Conservation (phyloP, 768 basidiomycete species). For the Pleurotus eryngii region DNA sequence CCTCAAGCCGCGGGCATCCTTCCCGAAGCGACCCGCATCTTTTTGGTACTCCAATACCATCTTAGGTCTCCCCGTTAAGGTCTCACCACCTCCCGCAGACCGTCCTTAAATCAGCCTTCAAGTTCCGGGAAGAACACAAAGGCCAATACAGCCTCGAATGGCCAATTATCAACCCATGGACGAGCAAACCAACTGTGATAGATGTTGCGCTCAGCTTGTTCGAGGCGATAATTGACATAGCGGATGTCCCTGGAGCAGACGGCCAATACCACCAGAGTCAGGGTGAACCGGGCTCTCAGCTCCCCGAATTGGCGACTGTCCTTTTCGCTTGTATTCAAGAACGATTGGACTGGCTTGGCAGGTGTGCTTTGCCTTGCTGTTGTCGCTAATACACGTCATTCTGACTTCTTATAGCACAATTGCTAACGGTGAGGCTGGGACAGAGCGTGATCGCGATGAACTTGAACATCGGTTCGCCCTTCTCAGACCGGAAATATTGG, state of each 20-base stretch:
- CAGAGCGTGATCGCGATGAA: conserved; percentile 53
- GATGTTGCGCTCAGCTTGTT: conserved; percentile 74
- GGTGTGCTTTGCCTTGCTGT: conserved; percentile 28
- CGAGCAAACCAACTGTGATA: conserved; percentile 64
- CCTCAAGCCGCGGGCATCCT: conserved; percentile 41
- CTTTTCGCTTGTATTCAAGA: conserved; percentile 69
- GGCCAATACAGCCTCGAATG: conserved; percentile 75
- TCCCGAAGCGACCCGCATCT: conserved; percentile 65
- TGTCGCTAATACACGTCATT: too few species aligned
- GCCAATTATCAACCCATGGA: conserved; percentile 80
- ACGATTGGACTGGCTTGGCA: conserved; percentile 64
- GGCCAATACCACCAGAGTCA: conserved; percentile 19
- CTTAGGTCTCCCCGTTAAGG: background rate
- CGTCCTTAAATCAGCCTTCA: conserved; percentile 66
- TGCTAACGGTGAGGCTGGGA: conserved; percentile 44
- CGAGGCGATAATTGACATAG: conserved; percentile 50
- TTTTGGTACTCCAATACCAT: conserved; percentile 45
- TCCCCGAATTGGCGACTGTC: conserved; percentile 61
- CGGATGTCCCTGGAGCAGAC: conserved; percentile 35
- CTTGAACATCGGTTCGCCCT: conserved; percentile 66
- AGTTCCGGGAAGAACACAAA: conserved; percentile 70
- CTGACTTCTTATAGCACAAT: conserved; percentile 30
- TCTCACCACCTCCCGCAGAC: conserved; percentile 40
- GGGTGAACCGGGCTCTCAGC: conserved; percentile 46
- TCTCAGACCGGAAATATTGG: conserved; percentile 73